phyloP scores from a whole-genome alignment of 2,329 filamentous ascomycete genomes.

The Cladophialophora chaetospira region DNA sequence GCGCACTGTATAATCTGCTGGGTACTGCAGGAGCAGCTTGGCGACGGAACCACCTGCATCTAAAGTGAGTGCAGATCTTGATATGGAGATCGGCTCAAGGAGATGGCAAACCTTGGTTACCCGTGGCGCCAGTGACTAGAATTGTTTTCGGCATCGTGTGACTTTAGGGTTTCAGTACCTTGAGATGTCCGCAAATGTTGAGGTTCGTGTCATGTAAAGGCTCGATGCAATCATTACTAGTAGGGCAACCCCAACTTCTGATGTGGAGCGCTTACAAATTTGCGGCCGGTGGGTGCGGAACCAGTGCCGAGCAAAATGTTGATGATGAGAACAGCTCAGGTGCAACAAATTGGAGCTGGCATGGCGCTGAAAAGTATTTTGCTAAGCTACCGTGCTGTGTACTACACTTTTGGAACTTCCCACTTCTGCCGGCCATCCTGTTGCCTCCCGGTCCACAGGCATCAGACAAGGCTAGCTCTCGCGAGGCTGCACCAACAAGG shows the following conservation, averaged over 20 bases:
- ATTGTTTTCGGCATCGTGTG: constrained; percentile 1
- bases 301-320: neutral
- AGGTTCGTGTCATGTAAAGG: neutral
- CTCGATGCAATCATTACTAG: too few species aligned
- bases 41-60: constrained; percentile 36
- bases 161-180: neutral
- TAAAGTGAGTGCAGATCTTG: neutral
- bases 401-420: neutral
- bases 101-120: constrained; percentile 11
- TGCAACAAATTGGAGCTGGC: neutral
- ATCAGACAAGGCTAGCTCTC: neutral
- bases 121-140: constrained; percentile 9
- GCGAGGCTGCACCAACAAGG: constrained; percentile 1
- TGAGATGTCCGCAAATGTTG: neutral
- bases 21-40: constrained; percentile 34
- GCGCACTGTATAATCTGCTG: constrained; percentile 32
- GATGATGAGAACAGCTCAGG: neutral
- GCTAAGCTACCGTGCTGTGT: neutral
- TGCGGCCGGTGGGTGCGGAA: neutral
- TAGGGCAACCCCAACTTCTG: too few species aligned
- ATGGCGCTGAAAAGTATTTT: neutral
- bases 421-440: neutral
- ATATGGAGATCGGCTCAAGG: neutral
- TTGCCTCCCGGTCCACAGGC: neutral
- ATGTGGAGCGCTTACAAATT: constrained; percentile 10